Evolutionary conservation across 1,284 basidiomycete genomes (phyloP).

Genomic region (Ustilago cynodontis): DNA sequence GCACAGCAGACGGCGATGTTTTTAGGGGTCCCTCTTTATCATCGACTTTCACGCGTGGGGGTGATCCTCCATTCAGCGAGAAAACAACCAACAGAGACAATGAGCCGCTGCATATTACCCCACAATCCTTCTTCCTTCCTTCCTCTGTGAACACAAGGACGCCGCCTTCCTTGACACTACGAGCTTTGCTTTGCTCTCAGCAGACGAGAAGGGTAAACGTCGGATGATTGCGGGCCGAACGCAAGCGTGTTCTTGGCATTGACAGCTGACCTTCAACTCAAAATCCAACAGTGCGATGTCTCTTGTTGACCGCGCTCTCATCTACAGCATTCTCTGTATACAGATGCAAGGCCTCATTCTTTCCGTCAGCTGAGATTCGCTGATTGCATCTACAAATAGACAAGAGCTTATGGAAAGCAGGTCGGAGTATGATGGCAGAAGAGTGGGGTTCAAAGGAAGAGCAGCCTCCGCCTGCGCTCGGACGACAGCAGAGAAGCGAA

Average conservation of each 20-base stretch:
- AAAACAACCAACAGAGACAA: neutral
- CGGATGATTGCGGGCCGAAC: neutral
- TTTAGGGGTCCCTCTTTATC: neutral
- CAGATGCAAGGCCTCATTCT: neutral
- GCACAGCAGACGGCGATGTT: neutral
- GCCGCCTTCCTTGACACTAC: neutral
- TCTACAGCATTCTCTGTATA: neutral
- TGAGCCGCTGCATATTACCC: constrained; percentile 4
- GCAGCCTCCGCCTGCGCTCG: too few relatives aligned
- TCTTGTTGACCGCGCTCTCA: neutral
- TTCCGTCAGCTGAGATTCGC: neutral
- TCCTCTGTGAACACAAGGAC: neutral
- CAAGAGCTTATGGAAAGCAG: neutral
- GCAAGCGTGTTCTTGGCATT: neutral
- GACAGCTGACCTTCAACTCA: constrained; percentile 1
- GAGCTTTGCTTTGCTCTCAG: neutral
- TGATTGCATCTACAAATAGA: neutral
- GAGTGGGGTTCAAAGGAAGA: neutral
- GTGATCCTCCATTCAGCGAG: neutral
- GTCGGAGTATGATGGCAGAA: neutral
- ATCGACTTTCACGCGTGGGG: constrained; percentile 7
- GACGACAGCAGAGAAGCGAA: too few relatives aligned
- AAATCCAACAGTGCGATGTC: neutral
- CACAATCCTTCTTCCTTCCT: neutral
- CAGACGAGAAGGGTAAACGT: neutral